Base-by-base conservation (phyloP, 2,329 filamentous ascomycete genomes). In the Ophiostoma australiae region DNA sequence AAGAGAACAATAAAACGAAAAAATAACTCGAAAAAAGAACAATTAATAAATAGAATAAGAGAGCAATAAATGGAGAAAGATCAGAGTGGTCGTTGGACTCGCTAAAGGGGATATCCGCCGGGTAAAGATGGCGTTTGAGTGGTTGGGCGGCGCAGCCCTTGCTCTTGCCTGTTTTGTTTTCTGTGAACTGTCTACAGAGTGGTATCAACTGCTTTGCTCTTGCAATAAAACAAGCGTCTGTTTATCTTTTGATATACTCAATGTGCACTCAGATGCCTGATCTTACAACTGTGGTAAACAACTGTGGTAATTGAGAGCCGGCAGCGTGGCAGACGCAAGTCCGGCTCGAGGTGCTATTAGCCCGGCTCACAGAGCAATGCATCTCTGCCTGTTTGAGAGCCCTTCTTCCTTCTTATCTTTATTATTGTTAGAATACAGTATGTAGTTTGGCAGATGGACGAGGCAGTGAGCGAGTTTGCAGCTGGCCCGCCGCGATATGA, bases 61-160 rank as follows among this genome's bases (percentile, higher is more conserved):
- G 52, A 67, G 31, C 31, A 70, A 63, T 65, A 52, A 71, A 69
- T 55, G 67, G 23, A 70, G 33, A 52, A 58, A 61, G 52, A 39
- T 66, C 44, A 35, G 67, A 70, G 71, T 37, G 68, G 69, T 58
- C 31, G 41, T 71, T 52, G 70, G 52, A 41, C 69, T 74, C 69
- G 70, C 72, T 70, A 72, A 73, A 71, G 69, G 70, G 66, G 69
- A 72, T 71, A 72, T 70, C 70, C 70, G 71, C 72, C 72, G 71
- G 73, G 71, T 74, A 72, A 72, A 71, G 69, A 70, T 70, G 66
- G 70, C 41, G 68, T 31, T 48, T 48, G 20, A 48, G 44, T 48
- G 44, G 44, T 70, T 33, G 63, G 68, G 70, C 72, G 72, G 67
- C 68, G 70, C 67, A 72, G 69, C 41, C 39, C 65, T 69, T 37